Evolutionary conservation across 306 rosid genomes (phyloP).

Genomic region (Cicer arietinum): DNA sequence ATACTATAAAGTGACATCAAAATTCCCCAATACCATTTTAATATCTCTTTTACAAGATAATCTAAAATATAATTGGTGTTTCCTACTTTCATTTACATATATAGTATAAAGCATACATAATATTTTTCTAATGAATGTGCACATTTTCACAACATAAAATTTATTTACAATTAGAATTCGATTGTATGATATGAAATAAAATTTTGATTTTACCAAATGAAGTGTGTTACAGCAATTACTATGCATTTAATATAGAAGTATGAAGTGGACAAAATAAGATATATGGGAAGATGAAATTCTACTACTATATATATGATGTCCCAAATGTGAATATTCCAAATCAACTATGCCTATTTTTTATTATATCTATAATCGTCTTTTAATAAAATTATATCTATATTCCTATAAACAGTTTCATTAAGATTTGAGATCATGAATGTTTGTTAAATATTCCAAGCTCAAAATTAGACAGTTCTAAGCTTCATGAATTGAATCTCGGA

Average conservation of each 20-base stretch:
- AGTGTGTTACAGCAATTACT: background rate
- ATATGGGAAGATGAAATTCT: background rate
- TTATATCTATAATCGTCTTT: background rate
- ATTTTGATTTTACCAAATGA: too few relatives aligned
- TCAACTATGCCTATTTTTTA: conserved; percentile 1
- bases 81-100: too few relatives aligned
- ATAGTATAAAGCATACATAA: too few relatives aligned
- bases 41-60: too few relatives aligned
- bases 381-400: background rate
- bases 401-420: conserved; percentile 3
- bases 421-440: conserved; percentile 4
- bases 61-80: too few relatives aligned
- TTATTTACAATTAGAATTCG: too few relatives aligned
- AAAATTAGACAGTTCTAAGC: background rate
- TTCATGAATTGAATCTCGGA: background rate
- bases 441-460: conserved; percentile 9
- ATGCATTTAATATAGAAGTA: background rate
- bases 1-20: background rate
- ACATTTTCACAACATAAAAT: too few relatives aligned
- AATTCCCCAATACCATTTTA: background rate
- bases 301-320: conserved; percentile 13
- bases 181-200: too few relatives aligned
- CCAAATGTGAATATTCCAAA: background rate
- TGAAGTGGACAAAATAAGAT: conserved; percentile 3
- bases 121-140: too few relatives aligned